Base-by-base conservation (phyloP, 106 monocot species). In the Phalaenopsis aphrodite region DNA sequence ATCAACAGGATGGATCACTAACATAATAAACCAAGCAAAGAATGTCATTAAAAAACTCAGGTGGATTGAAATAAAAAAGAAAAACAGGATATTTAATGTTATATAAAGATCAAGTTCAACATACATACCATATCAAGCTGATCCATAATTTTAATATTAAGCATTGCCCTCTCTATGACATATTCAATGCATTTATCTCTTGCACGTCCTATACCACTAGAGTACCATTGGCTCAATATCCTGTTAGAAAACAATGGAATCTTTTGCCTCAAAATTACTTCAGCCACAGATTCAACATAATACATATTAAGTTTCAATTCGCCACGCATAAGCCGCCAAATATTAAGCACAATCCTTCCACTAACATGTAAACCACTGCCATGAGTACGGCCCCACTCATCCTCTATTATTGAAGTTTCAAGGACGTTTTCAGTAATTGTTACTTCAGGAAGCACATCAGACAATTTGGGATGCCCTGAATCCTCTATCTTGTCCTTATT, bases 301-400 rank as follows among this genome's bases (percentile, higher is more conserved):
- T 98, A 94, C 86, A 92, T 86, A 80, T 88, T 90, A 55, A 98
- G 89, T 77, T 92, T 94, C 42, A 98, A 77, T 82, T 98, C 98
- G 84, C 88, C 69, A 75, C 92, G 90, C 85, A 98, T 91, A 55
- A 98, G 89, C 14, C 92, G 81, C 98, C 98, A 98, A 78, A 98
- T 78, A 89, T 98, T 94, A 67, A 98, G 94, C 68, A 98, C 94
- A 83, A 98, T 98, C 86, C 98, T 92, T 84, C 98, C 98, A 76
- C 87, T 82, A 75, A 98, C 92, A 91, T 98, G 98, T 79, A 98
- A 87, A 75, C 98, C 94, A 86, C 94, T 92, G 15, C 83, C 90
- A 89, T 98, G 98, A 64, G 83, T 83, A 12, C 81, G 88, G 15
- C 92, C 88, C 98, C 94, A 94, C 80, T 94, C 94, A 84, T 94